Evolutionary conservation across 345 rosid species (phyloP), one percentile per base, ranked within the genome.

Genomic region (Theobroma cacao): DNA sequence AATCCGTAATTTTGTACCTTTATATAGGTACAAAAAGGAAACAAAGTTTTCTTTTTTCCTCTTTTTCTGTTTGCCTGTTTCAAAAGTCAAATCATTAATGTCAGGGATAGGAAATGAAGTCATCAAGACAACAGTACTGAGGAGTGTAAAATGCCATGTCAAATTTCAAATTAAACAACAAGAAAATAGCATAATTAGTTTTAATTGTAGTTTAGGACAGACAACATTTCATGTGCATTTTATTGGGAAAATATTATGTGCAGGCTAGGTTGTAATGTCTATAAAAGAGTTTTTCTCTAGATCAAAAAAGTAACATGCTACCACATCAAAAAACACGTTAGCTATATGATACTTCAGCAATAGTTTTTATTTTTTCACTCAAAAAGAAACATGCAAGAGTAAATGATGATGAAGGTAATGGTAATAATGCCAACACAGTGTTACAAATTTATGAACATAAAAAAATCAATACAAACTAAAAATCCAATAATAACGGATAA

Each of bases 81-180:
- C 73, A 76, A 47, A 62, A 45, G 65, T 62, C 56, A 69, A 76
- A 45, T 71, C 38, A 62, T 30, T 62, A 61, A 52, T 70, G 22
- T 55, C 34, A 71, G 65, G 38, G 14, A 13, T 70, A 13, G 15
- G 56, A 47, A 69, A 69, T 28, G 13, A 59, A 28, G 18, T 6
- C 9, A 41, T 41, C 9, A 7, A 41, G 45, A 6, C 10, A 41
- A 70, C 59, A 47, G 17, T 65, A 36, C 22, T 13, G 22, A 20
- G 5, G 53, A 41, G 55, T 63, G 53, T 2, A 67, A 67, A 43
- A 26, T 13, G 13, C 26, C 72, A 28, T 48, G 12, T 15, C 61
- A 63, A 33, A 9, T 7, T 52, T 71, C 43, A 41, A 33, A 40
- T 40, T 40, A 40, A 40, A 68, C 5, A 22, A 71, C 4, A 48